Conservation (phyloP, 139 green algal genomes). For the Chlamydomonas sp. region DNA sequence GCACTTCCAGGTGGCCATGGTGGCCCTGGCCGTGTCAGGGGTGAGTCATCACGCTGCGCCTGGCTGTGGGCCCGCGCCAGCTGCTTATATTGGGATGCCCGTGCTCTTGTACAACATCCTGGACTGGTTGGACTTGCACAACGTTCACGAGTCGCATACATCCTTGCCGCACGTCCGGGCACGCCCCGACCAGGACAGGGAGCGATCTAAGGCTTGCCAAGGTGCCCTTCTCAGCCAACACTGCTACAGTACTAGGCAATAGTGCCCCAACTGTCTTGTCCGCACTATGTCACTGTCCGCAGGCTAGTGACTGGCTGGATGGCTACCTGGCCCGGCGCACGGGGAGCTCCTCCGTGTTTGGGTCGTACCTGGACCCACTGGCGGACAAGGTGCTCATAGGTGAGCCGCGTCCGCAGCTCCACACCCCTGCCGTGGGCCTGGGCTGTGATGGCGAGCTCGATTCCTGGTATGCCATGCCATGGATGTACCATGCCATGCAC, state of each 20-base stretch:
- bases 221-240: not conserved
- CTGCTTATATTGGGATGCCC: too few relatives aligned
- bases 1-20: conserved; percentile 10
- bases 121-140: too few relatives aligned
- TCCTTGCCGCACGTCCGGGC: not conserved
- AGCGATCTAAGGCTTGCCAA: not conserved
- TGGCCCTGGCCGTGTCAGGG: conserved; percentile 21
- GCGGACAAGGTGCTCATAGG: conserved; percentile 79
- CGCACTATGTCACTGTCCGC: not conserved
- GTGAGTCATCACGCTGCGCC: not conserved
- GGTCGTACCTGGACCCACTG: conserved; percentile 90
- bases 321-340: conserved; percentile 74
- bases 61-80: too few relatives aligned
- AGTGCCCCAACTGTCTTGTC: not conserved
- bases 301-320: conserved; percentile 87
- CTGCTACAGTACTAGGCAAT: not conserved
- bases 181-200: too few relatives aligned
- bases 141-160: not conserved
- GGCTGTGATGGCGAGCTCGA: too few relatives aligned
- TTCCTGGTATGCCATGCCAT: too few relatives aligned
- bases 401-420: conserved; percentile 13
- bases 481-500: too few relatives aligned
- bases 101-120: not conserved
- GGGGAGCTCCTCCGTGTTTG: conserved; percentile 74
- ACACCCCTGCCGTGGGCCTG: not conserved